Evolutionary conservation across 345 rosid species (phyloP), one percentile per base, ranked within the genome.

Genomic region (Anacardium occidentale): DNA sequence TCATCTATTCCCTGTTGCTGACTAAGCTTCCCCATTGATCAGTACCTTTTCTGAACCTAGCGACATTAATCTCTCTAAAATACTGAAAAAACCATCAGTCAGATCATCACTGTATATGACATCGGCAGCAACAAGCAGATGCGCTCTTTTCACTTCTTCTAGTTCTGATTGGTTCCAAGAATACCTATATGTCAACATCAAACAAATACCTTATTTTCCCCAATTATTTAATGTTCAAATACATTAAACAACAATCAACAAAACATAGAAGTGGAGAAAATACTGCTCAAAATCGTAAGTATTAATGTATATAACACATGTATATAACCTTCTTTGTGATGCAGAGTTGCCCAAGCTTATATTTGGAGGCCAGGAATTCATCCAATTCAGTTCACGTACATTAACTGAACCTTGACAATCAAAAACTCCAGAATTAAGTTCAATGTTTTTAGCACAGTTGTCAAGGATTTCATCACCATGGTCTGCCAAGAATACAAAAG

Each of bases 301-400:
- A 40, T 56, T 45, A 14, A 34, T n/a, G n/a, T n/a, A n/a, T n/a
- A n/a, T n/a, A n/a, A n/a, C 60, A 69, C 42, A 37, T 37, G 42
- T 1, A 42, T 55, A 21, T 67, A 66, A 90, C 97, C 88, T 82
- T 21, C 45, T 69, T 40, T 75, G 76, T 68, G 72, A 59, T 10
- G 60, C 44, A 73, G 75, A 75, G 66, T 73, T 75, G 57, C 50
- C 75, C 9, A n/a, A 37, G 68, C 47, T 64, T 48, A 60, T 66
- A 59, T 69, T 9, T 42, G 83, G 82, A 79, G 97, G 98, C 97
- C 97, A 92, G 40, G 83, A 52, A 58, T 77, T 77, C 67, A 69
- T 42, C 98, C 95, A 94, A 81, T 94, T 78, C 68, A 94, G 98
- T 78, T 90, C 89, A 61, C 95, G 84, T 18, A 92, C 89, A 81